A percentile compares a stretch with the other conserved stretches of the same genome.
phyloP scores from a whole-genome alignment of 2,329 filamentous ascomycete genomes.

The Aspergillus pseudoviridinutans region DNA sequence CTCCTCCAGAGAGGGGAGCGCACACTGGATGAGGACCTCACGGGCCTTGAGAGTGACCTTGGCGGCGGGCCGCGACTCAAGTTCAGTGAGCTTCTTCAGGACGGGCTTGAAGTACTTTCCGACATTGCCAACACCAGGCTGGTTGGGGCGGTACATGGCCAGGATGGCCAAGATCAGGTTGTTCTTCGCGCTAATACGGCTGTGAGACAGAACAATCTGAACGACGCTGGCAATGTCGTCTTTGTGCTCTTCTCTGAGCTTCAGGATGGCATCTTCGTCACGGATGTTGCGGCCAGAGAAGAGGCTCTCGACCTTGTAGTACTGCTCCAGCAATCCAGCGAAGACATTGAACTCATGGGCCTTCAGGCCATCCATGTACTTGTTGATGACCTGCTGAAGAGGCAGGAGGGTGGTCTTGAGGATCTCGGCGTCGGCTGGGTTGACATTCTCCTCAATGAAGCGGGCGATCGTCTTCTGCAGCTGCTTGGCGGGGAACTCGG shows the following conservation, averaged over 20 bases:
- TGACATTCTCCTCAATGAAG: conserved; percentile 84
- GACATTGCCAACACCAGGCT: conserved; percentile 81
- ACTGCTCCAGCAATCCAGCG: conserved; percentile 71
- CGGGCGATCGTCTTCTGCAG: conserved; percentile 78
- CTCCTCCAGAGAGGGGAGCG: conserved; percentile 92
- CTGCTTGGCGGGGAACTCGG: conserved; percentile 89
- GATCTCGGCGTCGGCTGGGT: conserved; percentile 66
- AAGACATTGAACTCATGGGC: conserved; percentile 83
- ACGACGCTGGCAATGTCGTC: conserved; percentile 83
- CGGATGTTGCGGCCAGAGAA: conserved; percentile 82
- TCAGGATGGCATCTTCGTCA: conserved; percentile 90
- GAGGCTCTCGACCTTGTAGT: conserved; percentile 76
- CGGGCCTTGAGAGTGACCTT: conserved; percentile 97
- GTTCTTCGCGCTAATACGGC: conserved; percentile 88
- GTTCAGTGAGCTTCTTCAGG: conserved; percentile 81
- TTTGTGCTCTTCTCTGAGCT: conserved; percentile 93
- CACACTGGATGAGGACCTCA: conserved; percentile 95
- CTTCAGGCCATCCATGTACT: conserved; percentile 85
- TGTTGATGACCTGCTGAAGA: conserved; percentile 70
- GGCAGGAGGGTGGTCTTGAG: conserved; percentile 71
- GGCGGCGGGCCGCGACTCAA: conserved; percentile 79
- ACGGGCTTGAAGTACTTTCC: conserved; percentile 80
- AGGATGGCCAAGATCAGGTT: conserved; percentile 87
- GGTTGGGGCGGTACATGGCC: conserved; percentile 92
- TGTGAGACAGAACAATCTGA: conserved; percentile 88